phyloP scores from a whole-genome alignment of 2,329 filamentous ascomycete species.

The Botrytis aclada region DNA sequence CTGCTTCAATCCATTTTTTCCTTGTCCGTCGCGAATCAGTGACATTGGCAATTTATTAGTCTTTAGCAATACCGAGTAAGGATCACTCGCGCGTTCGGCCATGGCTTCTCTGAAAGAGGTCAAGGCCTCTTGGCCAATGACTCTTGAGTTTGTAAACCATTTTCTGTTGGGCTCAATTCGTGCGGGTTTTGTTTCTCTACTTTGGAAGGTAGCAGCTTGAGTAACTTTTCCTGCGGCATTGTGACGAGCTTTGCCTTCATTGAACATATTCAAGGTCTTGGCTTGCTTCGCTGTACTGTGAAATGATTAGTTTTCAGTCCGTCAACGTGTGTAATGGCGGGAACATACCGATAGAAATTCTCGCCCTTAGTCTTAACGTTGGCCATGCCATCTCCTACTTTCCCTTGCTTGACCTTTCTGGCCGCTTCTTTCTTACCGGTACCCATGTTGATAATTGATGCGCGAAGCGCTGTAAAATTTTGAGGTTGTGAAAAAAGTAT shows the following conservation, averaged over 20 bases:
- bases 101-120: slow-evolving; percentile 87
- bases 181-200: slow-evolving; percentile 74
- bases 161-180: slow-evolving; percentile 94
- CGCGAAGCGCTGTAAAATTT: slow-evolving; percentile 25
- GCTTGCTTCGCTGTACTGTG: slow-evolving; percentile 73
- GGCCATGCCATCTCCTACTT: slow-evolving; percentile 78
- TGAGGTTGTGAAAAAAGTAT: slow-evolving; percentile 15
- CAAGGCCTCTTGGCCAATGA: slow-evolving; percentile 85
- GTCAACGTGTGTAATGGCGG: slow-evolving; percentile 4
- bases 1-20: slow-evolving; percentile 81
- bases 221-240: slow-evolving; percentile 83
- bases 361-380: slow-evolving; percentile 95
- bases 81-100: slow-evolving; percentile 83
- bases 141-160: slow-evolving; percentile 94
- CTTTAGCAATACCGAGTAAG: slow-evolving; percentile 92
- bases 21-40: slow-evolving; percentile 76
- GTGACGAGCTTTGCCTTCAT: slow-evolving; percentile 77
- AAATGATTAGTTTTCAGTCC: slow-evolving; percentile 16
- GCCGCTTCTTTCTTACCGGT: slow-evolving; percentile 86
- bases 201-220: slow-evolving; percentile 81
- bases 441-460: slow-evolving; percentile 60
- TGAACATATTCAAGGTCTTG: slow-evolving; percentile 85
- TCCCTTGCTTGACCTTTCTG: slow-evolving; percentile 81
- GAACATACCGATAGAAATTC: slow-evolving; percentile 84
- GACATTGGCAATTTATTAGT: slow-evolving; percentile 97